Evolutionary conservation across 2,329 filamentous ascomycete genomes (phyloP).

Genomic region (Colletotrichum truncatum): DNA sequence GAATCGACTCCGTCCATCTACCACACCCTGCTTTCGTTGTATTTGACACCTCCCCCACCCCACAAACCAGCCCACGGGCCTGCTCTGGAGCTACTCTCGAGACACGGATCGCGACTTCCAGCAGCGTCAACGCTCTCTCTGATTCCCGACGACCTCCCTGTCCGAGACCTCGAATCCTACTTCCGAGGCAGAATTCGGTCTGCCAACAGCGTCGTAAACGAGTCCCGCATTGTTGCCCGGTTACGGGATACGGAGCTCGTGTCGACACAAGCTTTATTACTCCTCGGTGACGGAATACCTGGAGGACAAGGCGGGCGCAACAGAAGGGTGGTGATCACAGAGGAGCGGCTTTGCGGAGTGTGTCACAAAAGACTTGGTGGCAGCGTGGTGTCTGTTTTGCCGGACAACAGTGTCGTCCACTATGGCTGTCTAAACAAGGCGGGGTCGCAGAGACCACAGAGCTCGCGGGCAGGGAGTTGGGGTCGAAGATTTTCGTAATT

Average conservation of each 20-base stretch:
- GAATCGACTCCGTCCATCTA: slow-evolving; percentile 82
- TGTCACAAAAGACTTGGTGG: slow-evolving; percentile 94
- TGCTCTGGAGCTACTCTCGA: slow-evolving; percentile 87
- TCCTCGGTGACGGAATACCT: slow-evolving; percentile 74
- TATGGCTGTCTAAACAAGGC: slow-evolving; percentile 76
- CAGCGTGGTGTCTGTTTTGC: slow-evolving; percentile 89
- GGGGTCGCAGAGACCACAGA: slow-evolving; percentile 46
- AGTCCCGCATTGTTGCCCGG: slow-evolving; percentile 79
- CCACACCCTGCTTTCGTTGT: slow-evolving; percentile 88
- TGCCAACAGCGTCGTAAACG: slow-evolving; percentile 83
- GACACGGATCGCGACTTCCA: slow-evolving; percentile 90
- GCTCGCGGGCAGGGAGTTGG: slow-evolving; percentile 44
- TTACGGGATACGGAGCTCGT: slow-evolving; percentile 83
- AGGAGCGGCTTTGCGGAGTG: slow-evolving; percentile 89
- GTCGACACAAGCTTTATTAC: slow-evolving; percentile 76
- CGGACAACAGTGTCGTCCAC: slow-evolving; percentile 84
- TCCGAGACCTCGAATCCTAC: slow-evolving; percentile 85
- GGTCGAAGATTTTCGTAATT: slow-evolving; percentile 43
- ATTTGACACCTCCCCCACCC: slow-evolving; percentile 81
- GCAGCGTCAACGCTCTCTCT: slow-evolving; percentile 86
- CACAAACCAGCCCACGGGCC: slow-evolving; percentile 78
- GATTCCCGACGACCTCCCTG: slow-evolving; percentile 82
- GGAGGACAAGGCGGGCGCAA: slow-evolving; percentile 63
- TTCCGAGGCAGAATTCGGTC: slow-evolving; percentile 90
- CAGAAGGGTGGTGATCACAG: slow-evolving; percentile 79